A percentile compares a stretch with the other conserved stretches of the same genome.
phyloP scores from a whole-genome alignment of 2,329 filamentous ascomycete species.

The Botrytis squamosa region DNA sequence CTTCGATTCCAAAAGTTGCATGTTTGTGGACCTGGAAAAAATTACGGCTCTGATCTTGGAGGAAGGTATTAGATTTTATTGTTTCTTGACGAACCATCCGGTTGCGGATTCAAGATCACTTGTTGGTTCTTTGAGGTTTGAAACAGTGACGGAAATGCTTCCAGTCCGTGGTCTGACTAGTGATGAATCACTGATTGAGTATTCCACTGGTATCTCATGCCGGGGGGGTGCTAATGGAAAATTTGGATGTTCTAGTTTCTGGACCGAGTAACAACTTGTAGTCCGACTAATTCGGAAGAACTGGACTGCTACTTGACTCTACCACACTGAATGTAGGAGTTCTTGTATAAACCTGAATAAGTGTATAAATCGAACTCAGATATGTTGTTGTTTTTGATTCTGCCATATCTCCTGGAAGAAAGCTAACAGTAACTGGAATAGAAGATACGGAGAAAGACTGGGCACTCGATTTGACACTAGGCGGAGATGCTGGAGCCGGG shows the following conservation, averaged over 20 bases:
- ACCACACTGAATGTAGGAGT: neutral
- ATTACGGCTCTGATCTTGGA: neutral
- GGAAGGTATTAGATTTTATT: neutral
- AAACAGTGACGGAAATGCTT: neutral
- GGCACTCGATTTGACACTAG: neutral
- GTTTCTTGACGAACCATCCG: neutral
- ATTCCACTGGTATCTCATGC: neutral
- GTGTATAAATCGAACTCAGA: neutral
- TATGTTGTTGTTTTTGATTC: neutral
- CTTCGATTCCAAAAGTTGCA: neutral
- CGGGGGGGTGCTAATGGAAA: neutral
- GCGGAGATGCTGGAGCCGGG: no score
- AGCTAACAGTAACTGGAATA: neutral
- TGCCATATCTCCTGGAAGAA: neutral
- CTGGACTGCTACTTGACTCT: neutral
- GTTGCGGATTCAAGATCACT: neutral
- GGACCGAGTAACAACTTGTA: neutral
- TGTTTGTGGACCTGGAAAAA: neutral
- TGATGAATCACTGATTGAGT: neutral
- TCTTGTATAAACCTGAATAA: neutral
- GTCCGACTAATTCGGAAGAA: neutral
- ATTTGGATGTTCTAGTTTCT: neutral
- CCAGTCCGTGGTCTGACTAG: neutral
- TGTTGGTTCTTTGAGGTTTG: neutral
- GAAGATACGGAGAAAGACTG: neutral